Percentiles rank a stretch among this genome's conserved stretches.
phyloP scores from a whole-genome alignment of 225 moss, liverwort and hornwort genomes.

The Sphagnum contortum region DNA sequence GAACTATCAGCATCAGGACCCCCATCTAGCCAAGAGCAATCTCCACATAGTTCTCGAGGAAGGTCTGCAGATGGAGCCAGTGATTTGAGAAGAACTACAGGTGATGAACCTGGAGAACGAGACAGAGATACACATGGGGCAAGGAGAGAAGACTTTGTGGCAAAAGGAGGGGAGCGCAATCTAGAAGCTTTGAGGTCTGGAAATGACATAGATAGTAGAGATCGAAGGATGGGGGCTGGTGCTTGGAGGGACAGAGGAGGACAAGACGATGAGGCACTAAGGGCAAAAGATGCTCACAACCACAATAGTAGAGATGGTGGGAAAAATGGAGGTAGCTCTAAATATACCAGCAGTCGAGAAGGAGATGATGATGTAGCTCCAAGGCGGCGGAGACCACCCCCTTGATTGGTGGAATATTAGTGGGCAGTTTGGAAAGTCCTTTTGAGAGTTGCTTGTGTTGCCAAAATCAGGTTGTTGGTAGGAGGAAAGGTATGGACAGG shows the following conservation, averaged over 20 bases:
- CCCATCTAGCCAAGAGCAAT: slow-evolving; percentile 20
- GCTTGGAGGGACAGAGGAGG: slow-evolving; percentile 23
- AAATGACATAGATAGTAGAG: slow-evolving; percentile 22
- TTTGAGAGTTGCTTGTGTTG: too few species aligned
- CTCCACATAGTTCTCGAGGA: slow-evolving; percentile 27
- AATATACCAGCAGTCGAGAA: slow-evolving; percentile 73
- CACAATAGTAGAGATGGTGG: slow-evolving; percentile 49
- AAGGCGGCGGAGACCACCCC: slow-evolving; percentile 80
- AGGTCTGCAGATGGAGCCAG: slow-evolving; percentile 40
- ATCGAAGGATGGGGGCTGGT: slow-evolving; percentile 27
- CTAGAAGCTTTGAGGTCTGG: slow-evolving; percentile 33
- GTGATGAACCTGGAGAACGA: slow-evolving; percentile 28
- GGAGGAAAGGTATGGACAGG: too few species aligned
- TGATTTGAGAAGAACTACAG: slow-evolving; percentile 42
- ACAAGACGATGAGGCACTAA: slow-evolving; percentile 27
- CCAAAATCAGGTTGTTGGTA: too few species aligned
- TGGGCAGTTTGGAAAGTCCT: too few species aligned
- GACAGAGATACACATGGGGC: slow-evolving; percentile 21
- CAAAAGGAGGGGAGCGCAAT: slow-evolving; percentile 36
- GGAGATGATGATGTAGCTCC: slow-evolving; percentile 96
- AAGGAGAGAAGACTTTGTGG: slow-evolving; percentile 28
- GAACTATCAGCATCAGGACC: slow-evolving; percentile 42
- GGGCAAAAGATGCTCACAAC: slow-evolving; percentile 21
- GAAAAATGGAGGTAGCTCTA: slow-evolving; percentile 55
- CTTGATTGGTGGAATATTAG: slow-evolving; percentile 1